Evolutionary conservation across 371 early-diverging fungal genomes (phyloP), one percentile per base, ranked within the genome.

Genomic region (Zopfochytrium polystomum): DNA sequence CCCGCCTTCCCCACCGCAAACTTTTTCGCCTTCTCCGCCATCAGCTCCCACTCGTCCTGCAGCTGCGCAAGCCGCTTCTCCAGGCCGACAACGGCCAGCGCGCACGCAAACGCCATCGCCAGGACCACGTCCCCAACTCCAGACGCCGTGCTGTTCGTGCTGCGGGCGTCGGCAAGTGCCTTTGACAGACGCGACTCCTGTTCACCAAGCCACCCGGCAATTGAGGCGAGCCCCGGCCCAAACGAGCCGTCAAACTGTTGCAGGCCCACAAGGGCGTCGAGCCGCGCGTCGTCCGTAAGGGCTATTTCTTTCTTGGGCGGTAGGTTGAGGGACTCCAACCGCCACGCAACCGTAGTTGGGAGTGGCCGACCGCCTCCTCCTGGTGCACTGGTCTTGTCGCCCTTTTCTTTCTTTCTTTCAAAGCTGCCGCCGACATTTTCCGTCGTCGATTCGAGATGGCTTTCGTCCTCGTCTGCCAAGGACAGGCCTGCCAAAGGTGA

Each of bases 41-140:
- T 9, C 25, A 67, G 27, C 25, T 62, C 68, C 71, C 68, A 67
- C 63, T 67, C 68, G 3, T 72, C 68, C 20, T 50, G n/a, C 18
- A 55, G 32, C 5, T 22, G 9, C 18, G 22, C 30, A 18, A 63
- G 27, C 55, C 56, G 52, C 22, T 43, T 31, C 20, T 56, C 42
- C 15, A 72, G 53, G 43, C 65, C 59, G 9, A 30, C 55, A 1
- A 72, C 30, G 1, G 67, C 72, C 38, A 75, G 27, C 22, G 38
- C 38, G 38, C 38, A 38, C 11, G 38, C 38, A 18, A 38, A 38
- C 7, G 38, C 38, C 38, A 7, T 7, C 38, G 7, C 38, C 38
- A 38, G 38, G 7, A 18, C 38, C 38, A 18, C 18, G 18, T 7
- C 38, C 7, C 11, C 7, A 7, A 18, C 38, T 18, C 38, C 38